These are phyloP conservation scores for Calonectria hawksworthii DNA, from an alignment of 2,329 filamentous ascomycete species.

Conservation along the genomic window DNA sequence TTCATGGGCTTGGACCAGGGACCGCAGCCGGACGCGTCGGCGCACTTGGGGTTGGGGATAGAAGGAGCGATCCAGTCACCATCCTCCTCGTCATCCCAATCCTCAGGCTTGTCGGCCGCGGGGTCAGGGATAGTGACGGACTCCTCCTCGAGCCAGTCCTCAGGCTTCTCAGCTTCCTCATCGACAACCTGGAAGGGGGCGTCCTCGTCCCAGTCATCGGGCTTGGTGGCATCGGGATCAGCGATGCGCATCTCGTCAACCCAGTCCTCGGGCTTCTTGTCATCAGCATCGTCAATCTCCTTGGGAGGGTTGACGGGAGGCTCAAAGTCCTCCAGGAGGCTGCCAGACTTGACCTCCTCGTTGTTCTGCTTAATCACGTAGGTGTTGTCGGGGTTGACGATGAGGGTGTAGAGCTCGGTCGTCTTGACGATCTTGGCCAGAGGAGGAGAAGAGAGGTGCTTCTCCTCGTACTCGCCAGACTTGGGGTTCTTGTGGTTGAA, in stretches of 20 bases:
- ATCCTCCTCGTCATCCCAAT: conserved; percentile 99
- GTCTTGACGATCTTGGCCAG: conserved; percentile 92
- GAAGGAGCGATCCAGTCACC: conserved; percentile 95
- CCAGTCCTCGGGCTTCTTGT: conserved; percentile 96
- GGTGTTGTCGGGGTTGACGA: conserved; percentile 96
- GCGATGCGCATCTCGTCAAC: conserved; percentile 92
- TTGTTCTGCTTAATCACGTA: conserved; percentile 94
- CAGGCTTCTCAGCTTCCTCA: conserved; percentile 89
- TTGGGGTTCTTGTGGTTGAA: conserved; percentile 99
- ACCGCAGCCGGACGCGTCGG: conserved; percentile 93
- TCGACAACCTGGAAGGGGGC: conserved; percentile 97
- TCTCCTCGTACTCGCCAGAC: conserved; percentile 99
- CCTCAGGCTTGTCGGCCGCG: conserved; percentile 96
- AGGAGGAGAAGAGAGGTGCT: conserved; percentile 90
- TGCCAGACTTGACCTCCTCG: conserved; percentile 88
- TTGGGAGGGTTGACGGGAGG: conserved; percentile 93
- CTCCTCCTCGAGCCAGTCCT: conserved; percentile 96
- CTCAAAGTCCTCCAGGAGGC: conserved; percentile 92
- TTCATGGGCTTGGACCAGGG: conserved; percentile 92
- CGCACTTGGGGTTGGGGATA: conserved; percentile 95
- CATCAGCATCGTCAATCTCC: conserved; percentile 95
- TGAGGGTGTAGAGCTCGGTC: conserved; percentile 94
- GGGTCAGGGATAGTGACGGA: conserved; percentile 87
- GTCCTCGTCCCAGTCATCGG: conserved; percentile 99
- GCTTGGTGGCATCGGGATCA: conserved; percentile 95